phyloP scores from a whole-genome alignment of 129 eudicot species.

The Lactuca sativa region DNA sequence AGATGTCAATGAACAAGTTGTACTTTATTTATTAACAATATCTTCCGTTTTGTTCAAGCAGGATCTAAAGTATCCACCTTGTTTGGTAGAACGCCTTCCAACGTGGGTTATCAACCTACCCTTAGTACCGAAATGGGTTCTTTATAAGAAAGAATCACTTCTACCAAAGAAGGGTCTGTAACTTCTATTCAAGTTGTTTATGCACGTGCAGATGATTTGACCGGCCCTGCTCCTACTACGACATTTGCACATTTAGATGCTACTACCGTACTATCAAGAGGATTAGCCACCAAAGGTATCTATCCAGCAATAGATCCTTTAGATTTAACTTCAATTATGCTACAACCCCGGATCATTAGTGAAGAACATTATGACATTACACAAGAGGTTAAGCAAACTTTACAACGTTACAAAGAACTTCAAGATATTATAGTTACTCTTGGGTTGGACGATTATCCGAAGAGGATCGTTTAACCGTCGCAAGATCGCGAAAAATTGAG shows the following conservation, averaged over 20 bases:
- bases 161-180: conserved; percentile 7
- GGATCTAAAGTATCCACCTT: too few relatives aligned
- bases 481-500: too few relatives aligned
- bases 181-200: conserved; percentile 17
- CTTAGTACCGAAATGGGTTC: too few relatives aligned
- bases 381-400: conserved; percentile 3
- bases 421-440: too few relatives aligned
- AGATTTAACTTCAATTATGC: conserved; percentile 16
- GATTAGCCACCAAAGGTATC: conserved; percentile 15
- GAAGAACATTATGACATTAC: conserved; percentile 6
- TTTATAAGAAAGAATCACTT: too few relatives aligned
- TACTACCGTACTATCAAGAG: conserved; percentile 13
- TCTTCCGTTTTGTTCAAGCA: too few relatives aligned
- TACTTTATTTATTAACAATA: neutral
- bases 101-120: too few relatives aligned
- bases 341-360: conserved; percentile 7
- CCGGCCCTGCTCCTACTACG: conserved; percentile 8
- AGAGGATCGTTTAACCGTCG: too few relatives aligned
- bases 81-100: too few relatives aligned
- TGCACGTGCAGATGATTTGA: conserved; percentile 9
- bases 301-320: conserved; percentile 2
- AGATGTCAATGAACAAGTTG: neutral
- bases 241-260: conserved; percentile 13
- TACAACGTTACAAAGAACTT: conserved; percentile 10
- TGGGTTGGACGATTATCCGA: too few relatives aligned